Evolutionary conservation across 2,329 filamentous ascomycete species (phyloP).

Genomic region (Xylaria sp.): DNA sequence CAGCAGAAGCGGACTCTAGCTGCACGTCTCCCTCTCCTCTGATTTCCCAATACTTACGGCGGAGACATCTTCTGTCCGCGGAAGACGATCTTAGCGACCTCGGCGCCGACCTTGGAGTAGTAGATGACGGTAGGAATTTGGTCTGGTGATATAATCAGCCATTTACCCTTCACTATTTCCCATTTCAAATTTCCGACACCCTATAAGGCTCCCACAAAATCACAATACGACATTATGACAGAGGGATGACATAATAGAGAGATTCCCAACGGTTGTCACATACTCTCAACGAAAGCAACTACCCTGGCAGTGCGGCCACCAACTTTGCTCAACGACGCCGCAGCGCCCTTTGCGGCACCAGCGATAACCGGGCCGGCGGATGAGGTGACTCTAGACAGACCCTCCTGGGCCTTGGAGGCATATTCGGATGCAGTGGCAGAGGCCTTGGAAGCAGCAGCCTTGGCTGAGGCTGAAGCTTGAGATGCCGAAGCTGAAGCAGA

Average conservation of each 20-base stretch:
- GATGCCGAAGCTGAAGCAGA: not conserved
- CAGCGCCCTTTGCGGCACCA: conserved; percentile 75
- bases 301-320: conserved; percentile 85
- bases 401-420: conserved; percentile 78
- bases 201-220: conserved; percentile 9
- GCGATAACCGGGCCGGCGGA: conserved; percentile 82
- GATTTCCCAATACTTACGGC: conserved; percentile 77
- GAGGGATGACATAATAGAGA: not conserved
- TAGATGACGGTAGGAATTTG: conserved; percentile 88
- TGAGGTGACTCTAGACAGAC: conserved; percentile 82
- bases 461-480: conserved; percentile 29
- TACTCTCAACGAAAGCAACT: conserved; percentile 87
- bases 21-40: no score
- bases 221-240: not conserved
- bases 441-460: conserved; percentile 56
- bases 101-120: conserved; percentile 89
- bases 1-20: conserved; percentile 27
- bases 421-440: conserved; percentile 58
- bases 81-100: conserved; percentile 89
- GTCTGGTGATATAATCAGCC: conserved; percentile 62
- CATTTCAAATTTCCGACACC: not conserved
- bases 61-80: conserved; percentile 90
- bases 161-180: conserved; percentile 1
- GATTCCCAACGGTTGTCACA: conserved; percentile 53
- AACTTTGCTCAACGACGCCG: conserved; percentile 76